Evolutionary conservation across 2,329 filamentous ascomycete genomes (phyloP).

Genomic region (Sarocladiaceae sp.): DNA sequence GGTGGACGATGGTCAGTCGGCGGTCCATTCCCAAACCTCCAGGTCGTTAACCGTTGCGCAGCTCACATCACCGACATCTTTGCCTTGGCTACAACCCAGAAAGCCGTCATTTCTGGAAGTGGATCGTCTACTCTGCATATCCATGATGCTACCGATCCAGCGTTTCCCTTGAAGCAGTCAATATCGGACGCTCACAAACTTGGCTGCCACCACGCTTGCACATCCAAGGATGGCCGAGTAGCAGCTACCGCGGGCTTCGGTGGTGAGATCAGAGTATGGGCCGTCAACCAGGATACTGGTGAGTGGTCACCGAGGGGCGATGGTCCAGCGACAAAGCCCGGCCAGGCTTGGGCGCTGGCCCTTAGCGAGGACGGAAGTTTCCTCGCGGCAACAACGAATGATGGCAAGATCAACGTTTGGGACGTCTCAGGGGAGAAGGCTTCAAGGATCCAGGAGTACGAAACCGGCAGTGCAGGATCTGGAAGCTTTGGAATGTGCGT

Average conservation of each 20-base stretch:
- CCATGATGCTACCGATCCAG: conserved; percentile 66
- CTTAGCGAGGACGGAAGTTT: conserved; percentile 80
- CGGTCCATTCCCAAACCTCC: conserved; percentile 21
- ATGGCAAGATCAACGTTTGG: conserved; percentile 89
- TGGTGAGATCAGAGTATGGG: conserved; percentile 85
- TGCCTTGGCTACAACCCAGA: conserved; percentile 71
- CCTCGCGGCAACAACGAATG: conserved; percentile 81
- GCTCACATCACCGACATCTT: conserved; percentile 85
- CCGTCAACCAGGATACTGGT: conserved; percentile 49
- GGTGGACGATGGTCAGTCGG: conserved; percentile 70
- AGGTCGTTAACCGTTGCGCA: conserved; percentile 30
- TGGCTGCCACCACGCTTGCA: conserved; percentile 85
- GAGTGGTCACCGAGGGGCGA: conserved; percentile 44
- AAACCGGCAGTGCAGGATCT: conserved; percentile 66
- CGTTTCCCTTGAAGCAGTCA: conserved; percentile 75
- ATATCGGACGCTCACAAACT: conserved; percentile 77
- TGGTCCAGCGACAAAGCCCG: conserved; percentile 48
- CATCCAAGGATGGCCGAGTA: conserved; percentile 61
- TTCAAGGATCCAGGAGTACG: conserved; percentile 73
- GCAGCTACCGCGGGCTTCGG: conserved; percentile 86
- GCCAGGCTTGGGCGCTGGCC: conserved; percentile 82
- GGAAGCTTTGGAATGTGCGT: conserved; percentile 89
- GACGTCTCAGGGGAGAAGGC: conserved; percentile 54
- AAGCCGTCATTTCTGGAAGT: conserved; percentile 74
- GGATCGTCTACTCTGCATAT: conserved; percentile 80